Percentiles rank a stretch among this genome's conserved stretches.
Evolutionary conservation across 1,284 basidiomycete species (phyloP).

Genomic region (Apiotrichum porosum): DNA sequence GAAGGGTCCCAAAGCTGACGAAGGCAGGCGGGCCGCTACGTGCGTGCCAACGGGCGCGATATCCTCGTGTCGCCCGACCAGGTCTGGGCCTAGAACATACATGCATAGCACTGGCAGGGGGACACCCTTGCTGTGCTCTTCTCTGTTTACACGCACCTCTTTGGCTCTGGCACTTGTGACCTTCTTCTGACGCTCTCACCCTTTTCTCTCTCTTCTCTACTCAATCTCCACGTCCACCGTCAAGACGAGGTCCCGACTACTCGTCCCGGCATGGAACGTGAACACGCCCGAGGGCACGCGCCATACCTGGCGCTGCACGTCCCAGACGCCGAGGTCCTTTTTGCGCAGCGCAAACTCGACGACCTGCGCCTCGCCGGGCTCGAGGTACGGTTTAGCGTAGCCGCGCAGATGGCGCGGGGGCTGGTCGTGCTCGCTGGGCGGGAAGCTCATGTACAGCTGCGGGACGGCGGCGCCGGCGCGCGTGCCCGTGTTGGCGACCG

Average conservation of each 20-base stretch:
- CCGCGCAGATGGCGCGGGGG: conserved; percentile 45
- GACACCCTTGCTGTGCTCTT: too few species aligned
- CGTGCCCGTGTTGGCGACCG: conserved; percentile 50
- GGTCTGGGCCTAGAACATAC: conserved; percentile 36
- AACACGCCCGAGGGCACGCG: conserved; percentile 41
- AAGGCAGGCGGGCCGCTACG: conserved; percentile 31
- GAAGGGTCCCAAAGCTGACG: not conserved
- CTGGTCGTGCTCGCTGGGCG: conserved; percentile 39
- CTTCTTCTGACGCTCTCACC: too few species aligned
- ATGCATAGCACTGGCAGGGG: conserved; percentile 3
- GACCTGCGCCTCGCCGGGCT: conserved; percentile 31
- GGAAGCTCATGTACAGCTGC: conserved; percentile 51
- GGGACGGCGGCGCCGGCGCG: conserved; percentile 48
- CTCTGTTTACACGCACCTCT: too few species aligned
- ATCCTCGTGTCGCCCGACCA: conserved; percentile 44
- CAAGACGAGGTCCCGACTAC: conserved; percentile 37
- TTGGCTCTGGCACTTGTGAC: too few species aligned
- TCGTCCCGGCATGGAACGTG: conserved; percentile 39
- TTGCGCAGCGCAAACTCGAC: conserved; percentile 45
- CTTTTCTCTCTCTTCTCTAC: too few species aligned
- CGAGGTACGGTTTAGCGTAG: conserved; percentile 42
- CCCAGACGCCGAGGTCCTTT: conserved; percentile 51
- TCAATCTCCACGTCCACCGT: not conserved
- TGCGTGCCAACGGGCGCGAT: conserved; percentile 43
- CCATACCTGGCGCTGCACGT: conserved; percentile 46